phyloP scores from a whole-genome alignment of 1,284 basidiomycete species.

The Austroboletus sp. region DNA sequence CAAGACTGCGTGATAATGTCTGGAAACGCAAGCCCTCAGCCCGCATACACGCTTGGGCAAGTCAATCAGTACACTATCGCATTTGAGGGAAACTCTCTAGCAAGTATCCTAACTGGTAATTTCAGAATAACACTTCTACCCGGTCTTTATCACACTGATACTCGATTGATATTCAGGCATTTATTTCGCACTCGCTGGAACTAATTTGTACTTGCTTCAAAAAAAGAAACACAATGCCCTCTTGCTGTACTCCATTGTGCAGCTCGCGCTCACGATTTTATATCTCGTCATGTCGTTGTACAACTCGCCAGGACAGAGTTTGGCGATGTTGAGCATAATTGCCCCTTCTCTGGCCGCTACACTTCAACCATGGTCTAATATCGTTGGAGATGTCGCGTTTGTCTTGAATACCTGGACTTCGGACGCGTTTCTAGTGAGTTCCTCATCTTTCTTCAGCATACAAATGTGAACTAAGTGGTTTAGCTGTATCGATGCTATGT shows the following conservation, averaged over 20 bases:
- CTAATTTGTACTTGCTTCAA: constrained; percentile 16
- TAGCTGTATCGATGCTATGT: constrained; percentile 12
- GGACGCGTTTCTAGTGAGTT: constrained; percentile 16
- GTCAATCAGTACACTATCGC: constrained; percentile 16
- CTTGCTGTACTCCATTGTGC: constrained; percentile 8
- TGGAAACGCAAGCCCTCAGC: not conserved
- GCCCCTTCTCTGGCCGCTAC: constrained; percentile 6
- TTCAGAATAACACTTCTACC: no score
- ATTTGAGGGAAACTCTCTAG: constrained; percentile 19
- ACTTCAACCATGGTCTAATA: constrained; percentile 17
- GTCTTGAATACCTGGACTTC: constrained; percentile 23
- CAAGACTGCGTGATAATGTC: constrained; percentile 1
- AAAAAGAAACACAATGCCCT: constrained; percentile 17
- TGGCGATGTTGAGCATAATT: constrained; percentile 13
- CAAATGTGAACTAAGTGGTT: not conserved
- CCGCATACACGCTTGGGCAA: constrained; percentile 9
- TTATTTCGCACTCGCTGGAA: constrained; percentile 14
- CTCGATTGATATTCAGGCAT: constrained; percentile 5
- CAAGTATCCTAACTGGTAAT: constrained; percentile 18
- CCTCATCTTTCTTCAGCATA: not conserved
- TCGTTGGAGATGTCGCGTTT: constrained; percentile 13
- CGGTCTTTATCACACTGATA: not conserved
- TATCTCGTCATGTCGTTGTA: constrained; percentile 19
- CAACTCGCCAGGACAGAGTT: constrained; percentile 12
- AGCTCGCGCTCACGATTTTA: constrained; percentile 20